Base-by-base conservation (phyloP, 1,139 yeast genomes). In the Diutina sp. region DNA sequence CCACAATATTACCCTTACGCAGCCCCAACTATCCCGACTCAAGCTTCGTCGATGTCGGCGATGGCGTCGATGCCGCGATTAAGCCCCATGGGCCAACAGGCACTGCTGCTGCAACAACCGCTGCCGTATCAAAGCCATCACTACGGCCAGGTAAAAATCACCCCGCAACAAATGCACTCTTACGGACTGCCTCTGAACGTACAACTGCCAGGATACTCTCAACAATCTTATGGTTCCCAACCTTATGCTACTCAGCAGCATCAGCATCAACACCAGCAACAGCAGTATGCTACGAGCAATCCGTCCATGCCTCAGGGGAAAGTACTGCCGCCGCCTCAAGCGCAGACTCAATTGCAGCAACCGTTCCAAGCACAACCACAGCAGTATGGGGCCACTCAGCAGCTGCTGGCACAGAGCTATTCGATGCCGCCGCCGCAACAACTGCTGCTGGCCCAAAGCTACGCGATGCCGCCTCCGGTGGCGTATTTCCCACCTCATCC, bases 381-480 rank as follows among this genome's bases (percentile, higher is more conserved):
- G n/a, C 51, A 12, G 38, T 29, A 28, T 25, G 50, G 50, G 9
- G 30, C 50, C 32, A 18, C 25, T 6, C n/a, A 29, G 16, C 50
- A 12, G 16, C 51, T 14, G 38, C 51, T 14, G 38, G 35, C 18
- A 3, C 51, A 28, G 18, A 32, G 25, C 21, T 47, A 47, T 35
- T 35, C 51, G 14, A 28, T 47, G 35, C 51, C 25, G 25, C 51
- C 51, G 12, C 51, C 51, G 9, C 32, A 28, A 14, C 35, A 16
- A 11, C 51, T 28, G 35, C 11, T 21, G 28, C 41, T 38, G 28
- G 4, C 45, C n/a, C 18, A n/a, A 6, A 18, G 53, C n/a, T 50
- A 50, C 44, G 21, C 32, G 9, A 50, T 50, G 53, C 53, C 53
- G 2, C 53, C 53, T n/a, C 53, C 53, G 25, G 53, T 50, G 44